These are phyloP conservation scores for Clarkia xantiana DNA, from an alignment of 345 rosid species.

Conservation along the genomic window DNA sequence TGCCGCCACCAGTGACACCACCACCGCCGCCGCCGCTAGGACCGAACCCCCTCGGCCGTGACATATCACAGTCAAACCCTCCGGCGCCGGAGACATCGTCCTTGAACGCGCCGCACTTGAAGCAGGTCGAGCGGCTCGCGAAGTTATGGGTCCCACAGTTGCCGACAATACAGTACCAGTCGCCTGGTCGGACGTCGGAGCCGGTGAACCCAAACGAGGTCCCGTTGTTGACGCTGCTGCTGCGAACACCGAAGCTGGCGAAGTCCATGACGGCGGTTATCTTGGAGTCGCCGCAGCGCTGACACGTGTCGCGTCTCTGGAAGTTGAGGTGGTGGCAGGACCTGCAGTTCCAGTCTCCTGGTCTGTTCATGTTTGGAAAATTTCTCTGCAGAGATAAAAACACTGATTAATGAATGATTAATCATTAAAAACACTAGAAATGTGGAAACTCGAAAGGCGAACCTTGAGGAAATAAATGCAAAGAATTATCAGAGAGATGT, in stretches of 20 bases:
- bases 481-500: no score
- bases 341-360: slow-evolving; percentile 89
- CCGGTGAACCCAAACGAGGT: slow-evolving; percentile 67
- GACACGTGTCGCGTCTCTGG: slow-evolving; percentile 77
- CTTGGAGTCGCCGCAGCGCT: slow-evolving; percentile 37
- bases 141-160: slow-evolving; percentile 94
- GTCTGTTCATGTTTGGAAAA: slow-evolving; percentile 40
- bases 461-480: no score
- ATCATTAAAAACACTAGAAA: no score
- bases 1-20: slow-evolving; percentile 18
- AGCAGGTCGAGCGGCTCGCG: slow-evolving; percentile 86
- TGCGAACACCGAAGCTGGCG: slow-evolving; percentile 21
- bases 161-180: slow-evolving; percentile 75
- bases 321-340: slow-evolving; percentile 75
- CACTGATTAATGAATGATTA: no score
- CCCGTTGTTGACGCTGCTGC: slow-evolving; percentile 20
- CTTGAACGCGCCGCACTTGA: slow-evolving; percentile 76
- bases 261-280: slow-evolving; percentile 14
- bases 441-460: no score
- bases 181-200: slow-evolving; percentile 90
- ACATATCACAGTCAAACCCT: slow-evolving; percentile 23
- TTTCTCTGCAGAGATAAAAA: slow-evolving; percentile 5
- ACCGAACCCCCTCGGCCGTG: slow-evolving; percentile 33
- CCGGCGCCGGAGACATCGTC: slow-evolving; percentile 33
- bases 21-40: no score